Percentiles rank a stretch among this genome's conserved stretches.
Conservation (phyloP, 768 basidiomycete species). For the Daedaleopsis nitida region DNA sequence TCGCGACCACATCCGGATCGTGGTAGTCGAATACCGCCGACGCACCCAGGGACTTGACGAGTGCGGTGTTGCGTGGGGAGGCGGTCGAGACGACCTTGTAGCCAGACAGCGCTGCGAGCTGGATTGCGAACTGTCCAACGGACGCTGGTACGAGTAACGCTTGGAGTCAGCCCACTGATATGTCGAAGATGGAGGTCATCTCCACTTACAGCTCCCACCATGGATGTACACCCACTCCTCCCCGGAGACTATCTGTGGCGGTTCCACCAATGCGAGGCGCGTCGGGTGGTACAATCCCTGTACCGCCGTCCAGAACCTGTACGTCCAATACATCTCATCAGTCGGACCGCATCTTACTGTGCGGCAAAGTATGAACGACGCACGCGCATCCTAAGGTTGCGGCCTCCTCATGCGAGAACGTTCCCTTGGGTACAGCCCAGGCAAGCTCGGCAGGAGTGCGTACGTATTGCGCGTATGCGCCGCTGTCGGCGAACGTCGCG, state of each 20-base stretch:
- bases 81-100: conserved; percentile 37
- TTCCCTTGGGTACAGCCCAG: conserved; percentile 25
- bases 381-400: conserved; percentile 19
- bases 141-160: conserved; percentile 30
- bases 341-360: too few species aligned
- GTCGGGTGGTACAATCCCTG: conserved; percentile 28
- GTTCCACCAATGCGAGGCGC: conserved; percentile 25
- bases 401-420: conserved; percentile 24
- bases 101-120: conserved; percentile 34
- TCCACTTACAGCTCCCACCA: conserved; percentile 28
- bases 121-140: conserved; percentile 37
- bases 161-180: not conserved
- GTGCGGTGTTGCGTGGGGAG: conserved; percentile 37
- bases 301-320: conserved; percentile 25
- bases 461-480: conserved; percentile 34
- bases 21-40: conserved; percentile 34
- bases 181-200: not conserved
- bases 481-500: conserved; percentile 23
- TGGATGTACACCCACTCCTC: conserved; percentile 29
- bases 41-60: conserved; percentile 41
- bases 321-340: not conserved
- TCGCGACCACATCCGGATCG: conserved; percentile 27
- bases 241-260: conserved; percentile 12
- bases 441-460: conserved; percentile 24
- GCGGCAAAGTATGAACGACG: not conserved